Evolutionary conservation across 1,284 basidiomycete genomes (phyloP).

Genomic region (Fistulina hepatica): DNA sequence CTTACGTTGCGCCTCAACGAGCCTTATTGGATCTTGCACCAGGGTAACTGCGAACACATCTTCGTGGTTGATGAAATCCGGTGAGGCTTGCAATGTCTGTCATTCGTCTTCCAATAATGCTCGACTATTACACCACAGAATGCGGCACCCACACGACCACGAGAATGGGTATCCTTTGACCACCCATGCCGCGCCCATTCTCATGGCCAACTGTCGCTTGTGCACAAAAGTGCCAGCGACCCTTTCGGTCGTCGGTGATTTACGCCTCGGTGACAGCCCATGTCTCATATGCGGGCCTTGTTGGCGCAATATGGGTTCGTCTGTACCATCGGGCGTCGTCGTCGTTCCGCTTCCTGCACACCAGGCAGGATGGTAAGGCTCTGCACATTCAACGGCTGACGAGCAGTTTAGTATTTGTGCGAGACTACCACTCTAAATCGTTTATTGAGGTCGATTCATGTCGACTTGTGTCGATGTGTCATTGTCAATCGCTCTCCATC

Average conservation of each 20-base stretch:
- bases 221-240: slow-evolving; percentile 61
- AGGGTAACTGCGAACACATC: slow-evolving; percentile 74
- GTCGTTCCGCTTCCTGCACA: slow-evolving; percentile 43
- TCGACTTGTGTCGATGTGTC: too few species aligned
- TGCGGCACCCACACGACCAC: slow-evolving; percentile 46
- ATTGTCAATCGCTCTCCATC: too few species aligned
- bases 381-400: too few species aligned
- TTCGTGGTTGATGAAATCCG: slow-evolving; percentile 63
- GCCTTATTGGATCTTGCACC: slow-evolving; percentile 74
- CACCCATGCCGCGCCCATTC: slow-evolving; percentile 48
- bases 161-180: slow-evolving; percentile 52
- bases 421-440: too few species aligned
- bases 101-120: slow-evolving; percentile 4
- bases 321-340: slow-evolving; percentile 32
- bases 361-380: slow-evolving; percentile 24
- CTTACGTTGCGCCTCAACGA: slow-evolving; percentile 52
- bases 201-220: slow-evolving; percentile 51
- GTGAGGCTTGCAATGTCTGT: slow-evolving; percentile 26
- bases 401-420: too few species aligned
- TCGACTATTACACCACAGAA: slow-evolving; percentile 25
- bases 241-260: slow-evolving; percentile 54
- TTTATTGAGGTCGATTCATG: too few species aligned
- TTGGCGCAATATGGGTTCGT: slow-evolving; percentile 57
- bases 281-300: slow-evolving; percentile 60
- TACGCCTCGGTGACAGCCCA: slow-evolving; percentile 65